phyloP scores from a whole-genome alignment of 73 alveolate genomes.

The Tetrahymena thermophila region DNA sequence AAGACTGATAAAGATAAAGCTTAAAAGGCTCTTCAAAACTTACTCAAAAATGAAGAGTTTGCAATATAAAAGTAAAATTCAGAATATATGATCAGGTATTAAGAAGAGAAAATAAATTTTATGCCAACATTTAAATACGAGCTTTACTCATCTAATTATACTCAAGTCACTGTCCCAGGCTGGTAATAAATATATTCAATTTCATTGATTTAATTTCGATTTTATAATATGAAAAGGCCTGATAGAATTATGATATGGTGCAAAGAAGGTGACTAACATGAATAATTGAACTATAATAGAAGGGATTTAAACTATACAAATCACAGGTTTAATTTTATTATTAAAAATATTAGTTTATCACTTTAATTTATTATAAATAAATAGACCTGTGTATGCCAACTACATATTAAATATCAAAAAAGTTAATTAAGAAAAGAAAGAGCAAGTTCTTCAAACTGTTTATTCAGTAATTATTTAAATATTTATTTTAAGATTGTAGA shows the following conservation, averaged over 20 bases:
- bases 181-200: neutral
- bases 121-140: neutral
- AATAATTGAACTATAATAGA: neutral
- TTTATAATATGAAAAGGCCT: neutral
- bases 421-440: neutral
- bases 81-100: neutral
- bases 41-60: neutral
- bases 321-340: neutral
- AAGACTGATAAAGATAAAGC: neutral
- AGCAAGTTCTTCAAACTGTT: neutral
- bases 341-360: neutral
- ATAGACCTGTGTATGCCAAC: neutral
- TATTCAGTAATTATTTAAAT: neutral
- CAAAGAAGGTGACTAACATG: neutral
- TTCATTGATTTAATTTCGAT: neutral
- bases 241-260: neutral
- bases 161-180: neutral
- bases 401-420: neutral
- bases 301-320: neutral
- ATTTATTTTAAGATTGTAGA: neutral
- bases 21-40: neutral
- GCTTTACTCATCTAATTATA: neutral
- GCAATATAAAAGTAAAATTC: neutral
- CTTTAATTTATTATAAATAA: neutral
- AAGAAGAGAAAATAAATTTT: neutral